These are phyloP conservation scores for Nevesoporus exiguus DNA, from an alignment of 768 basidiomycete species.

Conservation along the genomic window DNA sequence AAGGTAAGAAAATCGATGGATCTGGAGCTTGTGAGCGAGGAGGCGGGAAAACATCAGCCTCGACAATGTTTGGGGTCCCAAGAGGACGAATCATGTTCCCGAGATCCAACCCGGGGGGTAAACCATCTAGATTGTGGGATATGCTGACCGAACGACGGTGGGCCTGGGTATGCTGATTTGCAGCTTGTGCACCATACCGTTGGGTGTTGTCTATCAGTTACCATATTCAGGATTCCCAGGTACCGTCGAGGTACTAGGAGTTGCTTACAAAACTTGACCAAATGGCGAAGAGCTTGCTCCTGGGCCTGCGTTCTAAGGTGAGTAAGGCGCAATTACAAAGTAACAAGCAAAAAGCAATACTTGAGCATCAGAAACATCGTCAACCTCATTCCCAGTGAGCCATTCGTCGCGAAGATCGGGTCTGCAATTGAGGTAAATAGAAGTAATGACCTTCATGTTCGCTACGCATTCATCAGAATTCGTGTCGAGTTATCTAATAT, in stretches of 20 bases:
- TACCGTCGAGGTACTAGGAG: not conserved
- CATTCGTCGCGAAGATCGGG: constrained; percentile 98
- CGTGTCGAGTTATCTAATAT: not conserved
- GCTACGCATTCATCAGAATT: constrained; percentile 45
- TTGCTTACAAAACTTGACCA: constrained; percentile 89
- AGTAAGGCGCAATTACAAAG: constrained; percentile 7
- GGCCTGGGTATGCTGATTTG: constrained; percentile 48
- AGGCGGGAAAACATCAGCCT: constrained; percentile 94
- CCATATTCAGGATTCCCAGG: constrained; percentile 7
- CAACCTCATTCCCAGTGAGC: constrained; percentile 90
- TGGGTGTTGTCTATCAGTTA: constrained; percentile 74
- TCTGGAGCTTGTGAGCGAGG: constrained; percentile 82
- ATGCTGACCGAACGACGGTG: constrained; percentile 83
- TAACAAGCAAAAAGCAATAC: constrained; percentile 38
- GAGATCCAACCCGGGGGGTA: constrained; percentile 71
- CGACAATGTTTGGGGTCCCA: constrained; percentile 73
- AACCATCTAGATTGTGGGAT: constrained; percentile 75
- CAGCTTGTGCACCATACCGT: constrained; percentile 69
- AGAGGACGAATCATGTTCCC: constrained; percentile 69
- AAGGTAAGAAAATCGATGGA: constrained; percentile 81
- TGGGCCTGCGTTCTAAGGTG: constrained; percentile 59
- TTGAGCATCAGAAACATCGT: constrained; percentile 88
- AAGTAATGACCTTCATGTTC: constrained; percentile 99
- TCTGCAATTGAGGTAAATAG: constrained; percentile 95
- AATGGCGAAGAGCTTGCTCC: constrained; percentile 88